Conservation (phyloP, 257 asterid genomes). For the Scutellaria galericulata region DNA sequence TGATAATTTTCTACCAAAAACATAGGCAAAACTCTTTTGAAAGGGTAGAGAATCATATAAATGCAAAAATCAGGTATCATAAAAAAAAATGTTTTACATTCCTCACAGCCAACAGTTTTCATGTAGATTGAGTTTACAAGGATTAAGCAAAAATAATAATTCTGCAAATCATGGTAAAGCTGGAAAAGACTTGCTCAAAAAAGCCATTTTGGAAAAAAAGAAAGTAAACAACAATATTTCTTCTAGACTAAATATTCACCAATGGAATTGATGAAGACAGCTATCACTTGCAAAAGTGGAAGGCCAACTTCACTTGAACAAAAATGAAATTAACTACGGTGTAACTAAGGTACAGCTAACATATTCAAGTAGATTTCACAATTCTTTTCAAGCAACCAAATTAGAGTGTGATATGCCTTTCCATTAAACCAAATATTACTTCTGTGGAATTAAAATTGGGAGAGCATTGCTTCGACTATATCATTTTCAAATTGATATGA, state of each 20-base stretch:
- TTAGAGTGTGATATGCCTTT: neutral
- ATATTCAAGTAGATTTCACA: neutral
- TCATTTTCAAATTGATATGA: conserved; percentile 11
- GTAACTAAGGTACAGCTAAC: neutral
- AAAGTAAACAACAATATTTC: neutral
- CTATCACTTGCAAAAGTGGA: neutral
- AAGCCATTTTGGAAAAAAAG: neutral
- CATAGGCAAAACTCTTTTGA: neutral
- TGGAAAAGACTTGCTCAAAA: neutral
- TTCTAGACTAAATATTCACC: conserved; percentile 10
- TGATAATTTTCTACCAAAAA: conserved; percentile 22
- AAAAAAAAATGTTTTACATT: neutral
- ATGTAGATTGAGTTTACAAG: neutral
- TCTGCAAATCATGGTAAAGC: neutral
- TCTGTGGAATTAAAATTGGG: neutral
- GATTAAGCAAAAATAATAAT: neutral
- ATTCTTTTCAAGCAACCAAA: conserved; percentile 8
- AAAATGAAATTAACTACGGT: neutral
- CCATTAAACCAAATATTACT: neutral
- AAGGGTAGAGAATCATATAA: conserved; percentile 13
- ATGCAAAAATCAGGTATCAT: conserved; percentile 4
- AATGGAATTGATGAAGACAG: neutral
- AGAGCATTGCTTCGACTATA: conserved; percentile 12
- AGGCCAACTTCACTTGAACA: neutral
- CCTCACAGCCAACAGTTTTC: conserved; percentile 12